A percentile compares a stretch with the other conserved stretches of the same genome.
Conservation (phyloP, 164 flowering plant genomes). For the Saururus chinensis region DNA sequence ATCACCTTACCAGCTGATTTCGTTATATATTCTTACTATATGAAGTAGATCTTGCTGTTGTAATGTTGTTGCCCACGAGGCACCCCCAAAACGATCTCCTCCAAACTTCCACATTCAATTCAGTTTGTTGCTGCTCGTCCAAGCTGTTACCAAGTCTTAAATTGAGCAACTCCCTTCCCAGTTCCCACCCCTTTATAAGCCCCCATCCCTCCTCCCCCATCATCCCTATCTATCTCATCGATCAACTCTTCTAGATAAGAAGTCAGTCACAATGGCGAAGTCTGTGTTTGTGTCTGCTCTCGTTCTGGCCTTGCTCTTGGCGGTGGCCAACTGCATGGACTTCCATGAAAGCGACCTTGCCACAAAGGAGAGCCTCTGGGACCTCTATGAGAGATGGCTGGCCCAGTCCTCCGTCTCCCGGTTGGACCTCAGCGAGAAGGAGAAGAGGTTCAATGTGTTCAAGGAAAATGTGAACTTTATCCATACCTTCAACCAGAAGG, state of each 20-base stretch:
- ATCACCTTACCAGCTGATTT: no score
- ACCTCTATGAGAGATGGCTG: conserved; percentile 56
- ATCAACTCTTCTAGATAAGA: not conserved
- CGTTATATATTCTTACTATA: no score
- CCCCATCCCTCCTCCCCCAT: not conserved
- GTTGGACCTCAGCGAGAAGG: conserved; percentile 32
- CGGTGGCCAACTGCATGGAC: conserved; percentile 25
- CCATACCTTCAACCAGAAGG: conserved; percentile 38
- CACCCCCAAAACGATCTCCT: not conserved
- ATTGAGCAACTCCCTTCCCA: not conserved
- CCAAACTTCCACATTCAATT: not conserved
- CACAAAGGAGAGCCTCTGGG: conserved; percentile 45
- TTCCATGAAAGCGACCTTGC: conserved; percentile 41
- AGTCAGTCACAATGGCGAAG: conserved; percentile 11
- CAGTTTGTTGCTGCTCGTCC: not conserved
- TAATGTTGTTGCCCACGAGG: conserved; percentile 1
- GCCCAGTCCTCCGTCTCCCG: conserved; percentile 40
- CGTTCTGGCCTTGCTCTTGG: conserved; percentile 21
- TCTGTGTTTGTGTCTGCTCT: conserved; percentile 12
- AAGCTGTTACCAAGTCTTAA: not conserved
- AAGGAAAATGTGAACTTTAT: conserved; percentile 40
- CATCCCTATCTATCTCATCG: not conserved
- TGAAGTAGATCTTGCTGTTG: not conserved
- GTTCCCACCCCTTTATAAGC: not conserved
- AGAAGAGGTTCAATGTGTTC: conserved; percentile 56